phyloP scores from a whole-genome alignment of 2,329 filamentous ascomycete genomes.

The Ceratocystis destructans region DNA sequence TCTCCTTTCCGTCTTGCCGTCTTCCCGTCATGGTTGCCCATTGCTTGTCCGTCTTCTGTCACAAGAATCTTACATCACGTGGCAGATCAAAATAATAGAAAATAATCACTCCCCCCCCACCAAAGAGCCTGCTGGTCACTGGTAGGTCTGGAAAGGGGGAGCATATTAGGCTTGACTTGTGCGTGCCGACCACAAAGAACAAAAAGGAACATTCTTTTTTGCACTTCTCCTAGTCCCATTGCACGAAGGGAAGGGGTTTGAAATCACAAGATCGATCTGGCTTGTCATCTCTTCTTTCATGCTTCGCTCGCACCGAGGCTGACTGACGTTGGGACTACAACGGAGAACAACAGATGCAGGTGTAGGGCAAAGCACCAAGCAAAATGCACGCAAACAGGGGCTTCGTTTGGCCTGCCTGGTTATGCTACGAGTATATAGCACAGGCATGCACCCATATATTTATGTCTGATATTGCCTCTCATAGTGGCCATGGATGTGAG shows the following conservation, averaged over 20 bases:
- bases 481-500: background rate
- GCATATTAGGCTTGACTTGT: background rate
- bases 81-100: background rate
- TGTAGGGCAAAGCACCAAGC: conserved; percentile 3
- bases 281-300: conserved; percentile 3
- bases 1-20: background rate
- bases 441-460: background rate
- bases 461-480: background rate
- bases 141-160: no score
- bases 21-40: no score
- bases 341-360: background rate
- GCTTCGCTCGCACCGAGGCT: conserved; percentile 2
- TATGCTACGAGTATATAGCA: background rate
- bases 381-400: background rate
- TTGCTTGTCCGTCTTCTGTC: background rate
- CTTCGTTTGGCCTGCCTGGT: background rate
- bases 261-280: background rate
- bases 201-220: background rate
- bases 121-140: no score
- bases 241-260: background rate
- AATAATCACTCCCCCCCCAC: no score
- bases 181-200: background rate
- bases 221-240: background rate
- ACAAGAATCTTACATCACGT: background rate
- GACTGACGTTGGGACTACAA: background rate